Conservation (phyloP, 208 protist species). For the Phytomonas sp. region DNA sequence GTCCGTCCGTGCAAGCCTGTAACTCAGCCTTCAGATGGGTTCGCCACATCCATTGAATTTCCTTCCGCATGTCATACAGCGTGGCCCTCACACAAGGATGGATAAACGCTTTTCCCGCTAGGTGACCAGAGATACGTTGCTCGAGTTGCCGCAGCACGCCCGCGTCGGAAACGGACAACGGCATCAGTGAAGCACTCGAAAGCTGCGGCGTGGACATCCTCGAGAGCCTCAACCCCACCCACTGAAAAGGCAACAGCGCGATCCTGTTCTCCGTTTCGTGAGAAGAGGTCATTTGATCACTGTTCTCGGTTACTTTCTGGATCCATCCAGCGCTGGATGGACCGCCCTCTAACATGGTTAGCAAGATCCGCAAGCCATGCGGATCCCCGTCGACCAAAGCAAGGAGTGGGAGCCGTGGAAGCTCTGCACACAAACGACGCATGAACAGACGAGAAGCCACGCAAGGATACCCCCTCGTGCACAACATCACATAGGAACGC, state of each 20-base stretch:
- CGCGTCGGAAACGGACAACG: constrained; percentile 18
- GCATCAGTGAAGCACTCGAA: constrained; percentile 3
- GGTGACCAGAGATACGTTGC: neutral
- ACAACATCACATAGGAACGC: constrained; percentile 30
- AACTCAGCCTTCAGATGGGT: constrained; percentile 57
- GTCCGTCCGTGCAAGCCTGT: constrained; percentile 19
- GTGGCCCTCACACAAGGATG: constrained; percentile 10
- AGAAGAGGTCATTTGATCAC: neutral
- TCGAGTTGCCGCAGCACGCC: constrained; percentile 13
- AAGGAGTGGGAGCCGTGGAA: constrained; percentile 34
- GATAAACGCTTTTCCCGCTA: neutral
- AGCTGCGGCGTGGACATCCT: neutral
- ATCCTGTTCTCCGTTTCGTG: neutral
- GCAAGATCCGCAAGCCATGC: constrained; percentile 63
- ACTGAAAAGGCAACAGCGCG: constrained; percentile 14
- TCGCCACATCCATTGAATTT: constrained; percentile 50
- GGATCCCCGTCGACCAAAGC: constrained; percentile 76
- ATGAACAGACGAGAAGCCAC: constrained; percentile 41
- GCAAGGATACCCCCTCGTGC: constrained; percentile 76
- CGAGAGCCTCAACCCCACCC: neutral
- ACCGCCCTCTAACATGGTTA: constrained; percentile 20
- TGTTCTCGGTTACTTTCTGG: neutral
- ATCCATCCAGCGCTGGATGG: constrained; percentile 24
- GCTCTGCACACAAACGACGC: constrained; percentile 30
- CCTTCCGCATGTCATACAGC: constrained; percentile 22